Evolutionary conservation across 177 flowering plant genomes (phyloP), one percentile per base, ranked within the genome.

Genomic region (Vitis hybrid): DNA sequence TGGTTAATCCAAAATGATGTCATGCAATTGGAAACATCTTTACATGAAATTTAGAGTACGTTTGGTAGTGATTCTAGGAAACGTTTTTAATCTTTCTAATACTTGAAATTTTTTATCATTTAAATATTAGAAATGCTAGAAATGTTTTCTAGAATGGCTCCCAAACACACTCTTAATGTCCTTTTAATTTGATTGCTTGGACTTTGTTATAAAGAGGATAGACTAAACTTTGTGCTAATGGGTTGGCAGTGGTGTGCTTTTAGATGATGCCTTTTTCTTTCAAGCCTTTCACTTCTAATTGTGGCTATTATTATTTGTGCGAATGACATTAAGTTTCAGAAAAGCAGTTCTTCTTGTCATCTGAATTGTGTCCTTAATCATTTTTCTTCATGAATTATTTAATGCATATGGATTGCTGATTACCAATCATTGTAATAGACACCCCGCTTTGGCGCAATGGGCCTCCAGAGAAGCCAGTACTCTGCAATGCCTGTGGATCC

Each of bases 371-470:
- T n/a, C 50, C 11, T 11, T 17, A 27, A 41, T 48, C 9, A 57
- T 63, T 49, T 12, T 50, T n/a, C 1, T 24, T 27, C 9, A n/a
- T 66, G 20, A 12, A 1, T 58, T 17, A 2, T 58, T 74, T 58
- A 4, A 53, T 68, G 12, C 49, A 17, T 11, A 17, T 30, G 59
- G 20, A 32, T 61, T 67, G 68, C 72, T 74, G 46, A 74, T 61
- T 56, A 30, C 8, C 14, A 57, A n/a, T 14, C 52, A 32, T 65
- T 81, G 65, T 66, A 71, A 80, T 78, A 96, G 99, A 91, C 80
- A 96, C 99, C 41, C 98, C 99, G 51, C 97, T 93, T 68, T 96
- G 99, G 99, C 91, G 99, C 58, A 96, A 96, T 81, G 99, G 99
- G 41, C 99, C 99, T 63, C 91, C 97, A 20, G 97, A 91, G 68